Evolutionary conservation across 139 green algal genomes (phyloP), one percentile per base, ranked within the genome.

Genomic region (Auxenochlorella pyrenoidosa): DNA sequence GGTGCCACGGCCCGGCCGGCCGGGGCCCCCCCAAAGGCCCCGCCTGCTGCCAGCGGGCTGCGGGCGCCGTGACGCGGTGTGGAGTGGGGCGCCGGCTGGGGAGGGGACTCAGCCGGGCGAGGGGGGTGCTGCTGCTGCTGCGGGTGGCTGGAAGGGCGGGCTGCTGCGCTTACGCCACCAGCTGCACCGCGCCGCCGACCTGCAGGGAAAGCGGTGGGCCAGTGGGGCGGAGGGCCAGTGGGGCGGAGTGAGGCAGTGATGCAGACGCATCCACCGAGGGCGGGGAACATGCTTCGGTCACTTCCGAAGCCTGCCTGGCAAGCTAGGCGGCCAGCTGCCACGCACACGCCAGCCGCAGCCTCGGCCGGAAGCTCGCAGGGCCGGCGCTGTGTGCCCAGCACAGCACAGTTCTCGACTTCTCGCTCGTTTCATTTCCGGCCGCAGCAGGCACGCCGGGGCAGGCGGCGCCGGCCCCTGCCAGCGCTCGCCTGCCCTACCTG

Each of bases 161-260:
- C 78, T 77, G 63, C 63, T 3, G 41, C 18, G 82, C 82, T 86
- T 44, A 86, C 43, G 82, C 82, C 65, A 86, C 82, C 82, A 86
- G 82, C 82, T 86, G 82, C 65, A 86, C 82, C 66, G 82, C 82
- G 82, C 82, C 82, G 82, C 82, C 82, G 41, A 78, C 81, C 79
- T 84, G 79, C 79, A 84, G 24, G 22, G 5, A 5, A 34, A 19
- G 30, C 30, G 40, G 66, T 19, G 28, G 40, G 22, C 40, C 1
- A 58, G 15, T 3, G 72, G 40, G 32, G 72, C 0, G 40, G 40
- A 58, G 12, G n/a, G n/a, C n/a, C n/a, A n/a, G n/a, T n/a, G 60
- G 60, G 60, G 68, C 34, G 16, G 41, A 75, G 5, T 41, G 32
- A 44, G n/a, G n/a, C n/a, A n/a, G n/a, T n/a, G n/a, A n/a, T n/a